Conservation (phyloP, 176 grass and related monocot genomes). For the Oryza rufipogon region DNA sequence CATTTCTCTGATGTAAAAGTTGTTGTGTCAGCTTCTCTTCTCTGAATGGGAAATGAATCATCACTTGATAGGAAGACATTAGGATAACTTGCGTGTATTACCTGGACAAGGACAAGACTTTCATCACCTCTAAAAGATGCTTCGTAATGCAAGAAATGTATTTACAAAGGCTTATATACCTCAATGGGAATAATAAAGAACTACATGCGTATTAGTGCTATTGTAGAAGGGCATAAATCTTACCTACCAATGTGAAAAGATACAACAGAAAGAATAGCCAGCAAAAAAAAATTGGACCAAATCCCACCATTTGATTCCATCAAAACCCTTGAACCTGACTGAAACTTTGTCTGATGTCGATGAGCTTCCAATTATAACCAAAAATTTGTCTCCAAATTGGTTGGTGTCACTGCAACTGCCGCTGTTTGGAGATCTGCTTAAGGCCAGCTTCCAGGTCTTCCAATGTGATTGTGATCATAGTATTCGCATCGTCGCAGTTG, state of each 20-base stretch:
- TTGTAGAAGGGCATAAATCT: conserved; percentile 24
- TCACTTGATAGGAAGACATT: neutral
- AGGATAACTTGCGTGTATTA: neutral
- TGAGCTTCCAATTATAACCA: neutral
- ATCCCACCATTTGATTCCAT: conserved; percentile 13
- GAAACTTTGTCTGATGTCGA: conserved; percentile 7
- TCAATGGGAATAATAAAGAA: conserved; percentile 10
- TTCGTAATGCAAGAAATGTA: conserved; percentile 16
- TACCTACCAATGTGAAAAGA: conserved; percentile 19
- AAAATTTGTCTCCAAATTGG: neutral
- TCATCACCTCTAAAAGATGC: neutral
- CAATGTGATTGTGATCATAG: conserved; percentile 69
- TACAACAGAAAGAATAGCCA: conserved; percentile 34
- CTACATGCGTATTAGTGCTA: conserved; percentile 16
- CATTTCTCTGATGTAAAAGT: neutral
- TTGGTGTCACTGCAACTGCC: conserved; percentile 32
- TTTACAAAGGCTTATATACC: conserved; percentile 25
- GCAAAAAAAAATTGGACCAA: neutral
- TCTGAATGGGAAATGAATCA: neutral
- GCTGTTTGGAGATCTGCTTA: conserved; percentile 59
- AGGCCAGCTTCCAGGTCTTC: conserved; percentile 92
- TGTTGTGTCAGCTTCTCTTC: neutral
- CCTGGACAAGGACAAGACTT: neutral
- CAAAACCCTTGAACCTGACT: neutral
- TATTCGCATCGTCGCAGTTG: conserved; percentile 57